Conservation (phyloP, 2,329 filamentous ascomycete species). For the Whalleya microplaca region DNA sequence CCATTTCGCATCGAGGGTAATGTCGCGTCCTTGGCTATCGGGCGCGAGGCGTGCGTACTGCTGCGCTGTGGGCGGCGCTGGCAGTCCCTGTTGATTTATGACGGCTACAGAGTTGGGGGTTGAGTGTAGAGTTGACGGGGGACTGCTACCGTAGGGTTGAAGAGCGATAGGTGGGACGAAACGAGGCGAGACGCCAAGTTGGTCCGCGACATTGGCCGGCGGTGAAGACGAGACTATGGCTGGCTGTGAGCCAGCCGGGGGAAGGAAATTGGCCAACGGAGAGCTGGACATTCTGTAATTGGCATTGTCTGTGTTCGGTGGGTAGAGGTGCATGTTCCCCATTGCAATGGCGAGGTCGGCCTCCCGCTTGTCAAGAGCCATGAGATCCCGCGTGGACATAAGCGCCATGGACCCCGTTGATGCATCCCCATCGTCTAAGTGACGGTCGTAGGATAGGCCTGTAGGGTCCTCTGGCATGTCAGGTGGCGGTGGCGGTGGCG, state of each 20-base stretch:
- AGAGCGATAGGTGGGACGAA: slow-evolving; percentile 43
- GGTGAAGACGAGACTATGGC: slow-evolving; percentile 42
- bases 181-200: slow-evolving; percentile 45
- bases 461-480: slow-evolving; percentile 25
- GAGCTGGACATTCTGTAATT: slow-evolving; percentile 44
- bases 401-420: slow-evolving; percentile 46
- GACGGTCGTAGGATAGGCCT: slow-evolving; percentile 40
- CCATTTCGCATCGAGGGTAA: slow-evolving; percentile 61
- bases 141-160: slow-evolving; percentile 39
- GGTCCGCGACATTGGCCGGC: slow-evolving; percentile 23
- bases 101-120: slow-evolving; percentile 34
- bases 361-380: slow-evolving; percentile 47
- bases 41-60: slow-evolving; percentile 52
- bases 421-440: slow-evolving; percentile 42
- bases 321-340: slow-evolving; percentile 46
- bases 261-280: slow-evolving; percentile 40
- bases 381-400: slow-evolving; percentile 59
- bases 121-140: slow-evolving; percentile 25
- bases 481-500: slow-evolving; percentile 24
- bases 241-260: slow-evolving; percentile 40
- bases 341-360: slow-evolving; percentile 48
- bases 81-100: slow-evolving; percentile 26
- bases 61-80: slow-evolving; percentile 20
- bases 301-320: slow-evolving; percentile 28
- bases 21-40: slow-evolving; percentile 60